A percentile compares a stretch with the other conserved stretches of the same genome.
Conservation (phyloP, 257 asterid species). For the Fraxinus excelsior region DNA sequence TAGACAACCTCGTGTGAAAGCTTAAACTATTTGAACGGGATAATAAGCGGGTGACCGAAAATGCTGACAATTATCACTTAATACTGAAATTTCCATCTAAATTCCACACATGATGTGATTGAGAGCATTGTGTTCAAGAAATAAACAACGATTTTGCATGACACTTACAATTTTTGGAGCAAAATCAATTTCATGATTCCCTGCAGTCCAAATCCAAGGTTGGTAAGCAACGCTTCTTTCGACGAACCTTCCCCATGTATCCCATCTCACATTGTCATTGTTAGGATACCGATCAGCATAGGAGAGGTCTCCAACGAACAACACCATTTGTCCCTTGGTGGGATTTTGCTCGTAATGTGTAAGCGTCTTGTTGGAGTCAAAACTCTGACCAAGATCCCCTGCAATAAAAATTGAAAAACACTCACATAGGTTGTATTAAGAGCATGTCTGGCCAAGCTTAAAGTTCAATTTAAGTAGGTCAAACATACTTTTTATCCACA, state of each 20-base stretch:
- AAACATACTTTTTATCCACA: too few relatives aligned
- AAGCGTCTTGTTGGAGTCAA: slow-evolving; percentile 70
- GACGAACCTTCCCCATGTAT: slow-evolving; percentile 83
- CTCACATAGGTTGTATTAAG: background rate
- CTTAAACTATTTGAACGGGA: background rate
- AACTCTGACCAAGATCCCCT: slow-evolving; percentile 95
- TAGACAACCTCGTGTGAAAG: background rate
- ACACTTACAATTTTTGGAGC: slow-evolving; percentile 71
- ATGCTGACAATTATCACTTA: background rate
- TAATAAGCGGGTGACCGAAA: background rate
- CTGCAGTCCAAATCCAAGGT: slow-evolving; percentile 93
- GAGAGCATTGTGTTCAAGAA: background rate
- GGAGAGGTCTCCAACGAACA: slow-evolving; percentile 85
- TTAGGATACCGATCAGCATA: slow-evolving; percentile 74
- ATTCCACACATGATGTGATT: background rate
- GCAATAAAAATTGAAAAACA: slow-evolving; percentile 14
- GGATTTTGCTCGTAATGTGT: slow-evolving; percentile 76
- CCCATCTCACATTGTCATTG: slow-evolving; percentile 86
- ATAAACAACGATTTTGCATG: background rate
- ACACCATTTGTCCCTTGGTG: slow-evolving; percentile 63
- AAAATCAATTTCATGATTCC: slow-evolving; percentile 85
- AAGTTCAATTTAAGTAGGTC: too few relatives aligned
- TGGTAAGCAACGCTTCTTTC: slow-evolving; percentile 89
- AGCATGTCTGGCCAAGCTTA: too few relatives aligned
- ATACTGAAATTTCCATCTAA: background rate